These are phyloP conservation scores for Coprinopsis marcescibilis DNA, from an alignment of 768 basidiomycete species.

Conservation along the genomic window DNA sequence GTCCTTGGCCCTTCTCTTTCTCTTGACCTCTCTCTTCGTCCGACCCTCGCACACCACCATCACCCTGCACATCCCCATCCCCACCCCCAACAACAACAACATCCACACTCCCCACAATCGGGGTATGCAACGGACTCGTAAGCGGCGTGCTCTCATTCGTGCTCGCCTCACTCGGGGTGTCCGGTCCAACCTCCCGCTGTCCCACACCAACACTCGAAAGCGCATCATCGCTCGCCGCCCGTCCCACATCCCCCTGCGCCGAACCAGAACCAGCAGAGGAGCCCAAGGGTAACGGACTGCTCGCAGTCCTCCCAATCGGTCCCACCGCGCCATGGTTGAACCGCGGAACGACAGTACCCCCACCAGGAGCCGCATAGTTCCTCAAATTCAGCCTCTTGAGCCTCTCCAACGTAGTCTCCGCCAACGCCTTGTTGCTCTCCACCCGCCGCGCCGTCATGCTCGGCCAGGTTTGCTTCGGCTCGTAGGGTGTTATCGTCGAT, in stretches of 20 bases:
- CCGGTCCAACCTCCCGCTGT: background rate
- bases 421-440: slow-evolving; percentile 13
- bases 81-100: background rate
- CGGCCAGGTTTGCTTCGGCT: too few species aligned
- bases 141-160: slow-evolving; percentile 4
- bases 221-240: background rate
- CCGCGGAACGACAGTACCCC: background rate
- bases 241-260: background rate
- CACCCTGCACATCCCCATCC: background rate
- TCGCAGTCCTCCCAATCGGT: background rate
- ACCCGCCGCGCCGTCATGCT: background rate
- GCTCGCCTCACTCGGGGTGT: slow-evolving; percentile 6
- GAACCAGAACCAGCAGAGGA: background rate
- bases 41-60: background rate
- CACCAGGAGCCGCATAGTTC: slow-evolving; percentile 48
- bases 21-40: background rate
- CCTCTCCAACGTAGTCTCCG: slow-evolving; percentile 28
- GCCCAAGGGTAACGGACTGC: background rate
- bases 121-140: slow-evolving; percentile 12
- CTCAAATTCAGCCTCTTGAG: slow-evolving; percentile 36
- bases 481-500: too few species aligned
- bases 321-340: background rate
- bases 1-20: background rate
- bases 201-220: background rate
- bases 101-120: slow-evolving; percentile 3